Conservation (phyloP, 305 asterid species). For the Andrographis paniculata region DNA sequence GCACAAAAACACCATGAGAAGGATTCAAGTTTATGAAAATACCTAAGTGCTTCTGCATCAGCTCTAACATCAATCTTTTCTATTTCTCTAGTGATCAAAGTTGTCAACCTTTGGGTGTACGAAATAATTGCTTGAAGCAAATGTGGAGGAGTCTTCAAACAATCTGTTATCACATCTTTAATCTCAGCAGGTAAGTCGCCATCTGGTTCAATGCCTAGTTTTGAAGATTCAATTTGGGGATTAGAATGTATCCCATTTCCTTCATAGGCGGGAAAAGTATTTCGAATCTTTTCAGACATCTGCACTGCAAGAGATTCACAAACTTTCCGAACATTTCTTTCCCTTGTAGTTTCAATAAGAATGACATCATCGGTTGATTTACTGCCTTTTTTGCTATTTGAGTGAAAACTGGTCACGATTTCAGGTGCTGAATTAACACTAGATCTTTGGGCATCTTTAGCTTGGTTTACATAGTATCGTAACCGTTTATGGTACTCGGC, state of each 20-base stretch:
- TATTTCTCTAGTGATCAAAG: constrained; percentile 52
- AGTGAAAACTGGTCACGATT: constrained; percentile 61
- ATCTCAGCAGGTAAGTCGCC: constrained; percentile 67
- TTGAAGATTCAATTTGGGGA: constrained; percentile 65
- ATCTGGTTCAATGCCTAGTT: constrained; percentile 62
- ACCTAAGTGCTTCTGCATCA: constrained; percentile 96
- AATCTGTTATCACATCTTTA: constrained; percentile 49
- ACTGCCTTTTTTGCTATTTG: constrained; percentile 51
- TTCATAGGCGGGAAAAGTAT: constrained; percentile 84
- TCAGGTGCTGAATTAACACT: constrained; percentile 49
- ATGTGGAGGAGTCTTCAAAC: constrained; percentile 71
- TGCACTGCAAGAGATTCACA: constrained; percentile 74
- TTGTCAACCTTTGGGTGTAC: constrained; percentile 64
- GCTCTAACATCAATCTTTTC: constrained; percentile 79
- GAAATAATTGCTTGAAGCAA: constrained; percentile 73
- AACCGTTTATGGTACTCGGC: constrained; percentile 91
- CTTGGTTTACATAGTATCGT: constrained; percentile 63
- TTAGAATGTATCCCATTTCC: constrained; percentile 71
- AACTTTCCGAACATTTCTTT: constrained; percentile 73
- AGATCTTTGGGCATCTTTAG: constrained; percentile 65
- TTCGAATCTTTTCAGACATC: constrained; percentile 64
- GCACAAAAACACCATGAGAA: constrained; percentile 4
- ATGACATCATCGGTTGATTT: constrained; percentile 70
- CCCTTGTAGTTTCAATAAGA: constrained; percentile 75
- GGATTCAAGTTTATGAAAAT: constrained; percentile 17